Evolutionary conservation across 176 grass and related monocot genomes (phyloP).

Genomic region (Avena sativa): DNA sequence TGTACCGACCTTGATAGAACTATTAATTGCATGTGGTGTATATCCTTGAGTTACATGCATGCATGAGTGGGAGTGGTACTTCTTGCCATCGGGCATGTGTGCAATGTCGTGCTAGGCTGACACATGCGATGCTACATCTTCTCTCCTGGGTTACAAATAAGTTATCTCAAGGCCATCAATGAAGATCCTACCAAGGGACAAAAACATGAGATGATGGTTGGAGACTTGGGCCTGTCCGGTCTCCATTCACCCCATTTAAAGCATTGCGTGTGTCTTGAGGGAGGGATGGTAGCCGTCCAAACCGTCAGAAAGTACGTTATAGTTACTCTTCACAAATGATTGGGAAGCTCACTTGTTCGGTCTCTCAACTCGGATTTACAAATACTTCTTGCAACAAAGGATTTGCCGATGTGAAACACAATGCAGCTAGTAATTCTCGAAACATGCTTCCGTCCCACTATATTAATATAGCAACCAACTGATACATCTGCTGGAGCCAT

Average conservation of each 20-base stretch:
- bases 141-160: conserved; percentile 58
- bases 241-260: conserved; percentile 89
- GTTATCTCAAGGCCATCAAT: conserved; percentile 67
- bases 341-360: too few relatives aligned
- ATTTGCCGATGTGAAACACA: too few relatives aligned
- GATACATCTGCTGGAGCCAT: too few relatives aligned
- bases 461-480: too few relatives aligned
- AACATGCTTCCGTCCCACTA: too few relatives aligned
- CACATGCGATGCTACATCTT: conserved; percentile 35
- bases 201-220: conserved; percentile 76
- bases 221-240: conserved; percentile 69
- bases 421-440: too few relatives aligned
- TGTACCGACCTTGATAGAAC: conserved; percentile 22
- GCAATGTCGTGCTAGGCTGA: conserved; percentile 50
- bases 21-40: conserved; percentile 44
- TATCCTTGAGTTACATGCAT: conserved; percentile 21
- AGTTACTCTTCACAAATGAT: not conserved
- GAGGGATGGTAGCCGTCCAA: conserved; percentile 42
- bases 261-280: conserved; percentile 76
- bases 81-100: conserved; percentile 20
- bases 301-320: conserved; percentile 25
- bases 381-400: too few relatives aligned
- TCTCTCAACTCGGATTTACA: too few relatives aligned
- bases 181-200: conserved; percentile 75
- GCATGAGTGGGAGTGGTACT: conserved; percentile 2